Base-by-base conservation (phyloP, 2,329 filamentous ascomycete species). In the Talaromyces sp. region DNA sequence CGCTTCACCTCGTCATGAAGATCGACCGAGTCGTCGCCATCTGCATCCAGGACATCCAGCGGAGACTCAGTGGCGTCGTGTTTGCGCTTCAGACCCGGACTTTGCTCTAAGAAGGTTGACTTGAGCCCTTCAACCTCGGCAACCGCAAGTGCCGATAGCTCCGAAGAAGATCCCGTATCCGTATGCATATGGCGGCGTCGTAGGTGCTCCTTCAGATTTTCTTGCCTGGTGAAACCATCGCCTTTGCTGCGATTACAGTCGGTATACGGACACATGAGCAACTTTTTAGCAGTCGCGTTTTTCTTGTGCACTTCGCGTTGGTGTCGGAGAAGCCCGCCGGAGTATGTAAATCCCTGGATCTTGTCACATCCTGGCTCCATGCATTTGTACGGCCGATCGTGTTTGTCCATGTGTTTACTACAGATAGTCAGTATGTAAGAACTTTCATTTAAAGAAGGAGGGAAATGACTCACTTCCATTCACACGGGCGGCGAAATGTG, bases 351-450 rank as follows among this genome's bases (percentile, higher is more conserved):
- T 1, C 93, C 93, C 57, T 90, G 90, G 0, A 96, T 83, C 69
- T 96, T 96, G 69, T 93, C 91, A 75, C 93, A 97, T 41, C 89
- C 89, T n/a, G 85, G 82, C 50, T 88, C 87, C 24, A 80, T 82
- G 74, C 93, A 97, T 69, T 92, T 90, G 72, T 97, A 97, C 1
- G 93, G 93, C 12, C 93, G 84, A 67, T 96, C 92, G 73, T 97
- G 93, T 74, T 96, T 96, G 77, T 97, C 93, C 92, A 97, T 97
- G 73, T 97, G 93, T 78, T 97, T 97, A 72, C 91, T 96, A 65
- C 24, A 9, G 41, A 56, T 57, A 32, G 50, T 60, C 43, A 59
- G 57, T 35, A 46, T 31, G 12, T n/a, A 54, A 29, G 9, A 60
- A 24, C 29, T 58, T 10, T 29, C 31, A 63, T 75, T 65, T 75